Evolutionary conservation across 306 rosid genomes (phyloP).

Genomic region (Prunus mume): DNA sequence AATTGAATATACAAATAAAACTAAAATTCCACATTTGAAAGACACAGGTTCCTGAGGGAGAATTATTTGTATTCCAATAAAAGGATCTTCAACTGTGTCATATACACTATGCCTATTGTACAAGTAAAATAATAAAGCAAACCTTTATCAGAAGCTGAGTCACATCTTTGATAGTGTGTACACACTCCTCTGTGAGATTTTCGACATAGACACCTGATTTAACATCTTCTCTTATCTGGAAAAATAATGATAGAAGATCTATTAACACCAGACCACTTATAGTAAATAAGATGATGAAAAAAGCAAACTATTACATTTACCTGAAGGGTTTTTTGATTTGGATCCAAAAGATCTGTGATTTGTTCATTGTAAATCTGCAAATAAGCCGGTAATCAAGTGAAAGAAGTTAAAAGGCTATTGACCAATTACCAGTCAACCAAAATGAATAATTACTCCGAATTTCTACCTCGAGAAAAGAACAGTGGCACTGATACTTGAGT

Average conservation of each 20-base stretch:
- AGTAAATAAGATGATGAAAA: slow-evolving; percentile 12
- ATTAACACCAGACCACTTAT: slow-evolving; percentile 15
- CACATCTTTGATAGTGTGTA: slow-evolving; percentile 67
- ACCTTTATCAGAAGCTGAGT: slow-evolving; percentile 81
- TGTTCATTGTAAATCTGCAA: slow-evolving; percentile 98
- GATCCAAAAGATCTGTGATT: slow-evolving; percentile 91
- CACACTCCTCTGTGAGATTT: slow-evolving; percentile 84
- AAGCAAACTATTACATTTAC: slow-evolving; percentile 32
- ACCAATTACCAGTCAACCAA: not conserved
- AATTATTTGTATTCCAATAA: not conserved
- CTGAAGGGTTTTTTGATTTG: slow-evolving; percentile 79
- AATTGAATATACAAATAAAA: not conserved
- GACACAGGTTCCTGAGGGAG: not conserved
- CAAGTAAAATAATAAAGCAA: slow-evolving; percentile 17
- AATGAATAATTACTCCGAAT: slow-evolving; percentile 14
- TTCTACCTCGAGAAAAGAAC: slow-evolving; percentile 93
- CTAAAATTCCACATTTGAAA: not conserved
- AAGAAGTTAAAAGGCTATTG: slow-evolving; percentile 17
- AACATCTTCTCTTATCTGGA: slow-evolving; percentile 96
- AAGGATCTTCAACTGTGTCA: not conserved
- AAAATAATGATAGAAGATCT: slow-evolving; percentile 12
- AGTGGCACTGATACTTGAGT: slow-evolving; percentile 82
- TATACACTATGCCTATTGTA: slow-evolving; percentile 7
- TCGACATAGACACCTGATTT: slow-evolving; percentile 98
- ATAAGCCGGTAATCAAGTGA: slow-evolving; percentile 20